phyloP scores from a whole-genome alignment of 768 basidiomycete genomes.

The Amanita brunnescens region DNA sequence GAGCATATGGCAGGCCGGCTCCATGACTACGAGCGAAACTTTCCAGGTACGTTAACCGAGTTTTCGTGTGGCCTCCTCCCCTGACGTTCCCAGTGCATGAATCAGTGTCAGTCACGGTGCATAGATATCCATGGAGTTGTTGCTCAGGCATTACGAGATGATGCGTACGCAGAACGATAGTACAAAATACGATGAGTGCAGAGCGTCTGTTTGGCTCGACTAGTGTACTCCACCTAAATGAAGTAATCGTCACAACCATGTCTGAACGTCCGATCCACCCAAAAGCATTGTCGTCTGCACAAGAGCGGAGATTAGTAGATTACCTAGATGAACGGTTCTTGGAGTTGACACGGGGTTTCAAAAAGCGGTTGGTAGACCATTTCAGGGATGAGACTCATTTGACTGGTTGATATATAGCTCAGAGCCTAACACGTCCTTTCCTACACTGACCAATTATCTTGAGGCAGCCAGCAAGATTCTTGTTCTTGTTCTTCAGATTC shows the following conservation, averaged over 20 bases:
- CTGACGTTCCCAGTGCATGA: slow-evolving; percentile 45
- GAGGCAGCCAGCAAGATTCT: slow-evolving; percentile 47
- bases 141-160: slow-evolving; percentile 57
- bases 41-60: slow-evolving; percentile 39
- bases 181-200: neutral
- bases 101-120: slow-evolving; percentile 61
- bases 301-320: slow-evolving; percentile 57
- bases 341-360: slow-evolving; percentile 57
- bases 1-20: slow-evolving; percentile 80
- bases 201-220: neutral
- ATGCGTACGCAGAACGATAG: slow-evolving; percentile 3
- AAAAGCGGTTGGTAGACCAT: slow-evolving; percentile 55
- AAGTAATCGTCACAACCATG: neutral
- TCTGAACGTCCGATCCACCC: neutral
- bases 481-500: slow-evolving; percentile 61
- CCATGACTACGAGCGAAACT: slow-evolving; percentile 43
- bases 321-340: slow-evolving; percentile 62
- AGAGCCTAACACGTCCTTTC: slow-evolving; percentile 41
- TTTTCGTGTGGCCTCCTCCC: slow-evolving; percentile 1
- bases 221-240: neutral
- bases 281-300: slow-evolving; percentile 34
- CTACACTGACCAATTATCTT: slow-evolving; percentile 54
- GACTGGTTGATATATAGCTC: slow-evolving; percentile 25
- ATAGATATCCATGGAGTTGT: slow-evolving; percentile 69
- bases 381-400: neutral